Percentiles rank a stretch among this genome's conserved stretches.
These are phyloP conservation scores for Sophora flavescens DNA, from an alignment of 306 rosid genomes.

Conservation along the genomic window DNA sequence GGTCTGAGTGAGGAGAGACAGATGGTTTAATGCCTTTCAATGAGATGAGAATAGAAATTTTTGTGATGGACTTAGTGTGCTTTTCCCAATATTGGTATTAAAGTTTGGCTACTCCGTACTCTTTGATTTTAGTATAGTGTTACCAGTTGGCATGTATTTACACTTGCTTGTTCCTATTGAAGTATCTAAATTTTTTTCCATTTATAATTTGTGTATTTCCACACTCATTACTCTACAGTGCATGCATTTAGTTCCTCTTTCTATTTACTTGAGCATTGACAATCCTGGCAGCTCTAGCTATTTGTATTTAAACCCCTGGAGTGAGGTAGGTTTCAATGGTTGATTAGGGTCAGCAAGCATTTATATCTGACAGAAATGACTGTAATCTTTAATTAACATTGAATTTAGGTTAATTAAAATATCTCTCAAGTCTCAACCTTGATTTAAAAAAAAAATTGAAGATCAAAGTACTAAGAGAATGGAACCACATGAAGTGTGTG, in stretches of 20 bases:
- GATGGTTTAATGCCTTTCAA: conserved; percentile 39
- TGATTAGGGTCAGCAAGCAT: conserved; percentile 41
- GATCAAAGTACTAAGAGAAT: not conserved
- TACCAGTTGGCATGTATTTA: conserved; percentile 42
- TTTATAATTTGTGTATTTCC: conserved; percentile 15
- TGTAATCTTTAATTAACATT: not conserved
- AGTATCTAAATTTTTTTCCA: conserved; percentile 10
- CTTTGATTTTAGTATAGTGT: conserved; percentile 31
- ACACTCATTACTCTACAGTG: conserved; percentile 33
- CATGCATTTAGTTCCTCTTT: conserved; percentile 38
- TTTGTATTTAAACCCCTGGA: conserved; percentile 27
- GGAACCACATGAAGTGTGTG: not conserved
- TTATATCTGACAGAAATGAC: conserved; percentile 35
- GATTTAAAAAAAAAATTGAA: not conserved
- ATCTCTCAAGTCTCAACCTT: not conserved
- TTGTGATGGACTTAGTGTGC: conserved; percentile 39
- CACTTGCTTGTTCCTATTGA: not conserved
- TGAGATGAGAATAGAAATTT: conserved; percentile 43
- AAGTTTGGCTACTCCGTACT: conserved; percentile 41
- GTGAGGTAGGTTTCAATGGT: conserved; percentile 40
- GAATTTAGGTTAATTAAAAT: not conserved
- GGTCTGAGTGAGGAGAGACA: conserved; percentile 45
- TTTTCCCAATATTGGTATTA: conserved; percentile 54
- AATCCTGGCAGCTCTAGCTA: not conserved
- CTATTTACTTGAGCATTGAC: conserved; percentile 37